Percentiles rank a stretch among this genome's conserved stretches.
These are phyloP conservation scores for Taiozyma sp. DNA, from an alignment of 1,139 yeast species.

Conservation along the genomic window DNA sequence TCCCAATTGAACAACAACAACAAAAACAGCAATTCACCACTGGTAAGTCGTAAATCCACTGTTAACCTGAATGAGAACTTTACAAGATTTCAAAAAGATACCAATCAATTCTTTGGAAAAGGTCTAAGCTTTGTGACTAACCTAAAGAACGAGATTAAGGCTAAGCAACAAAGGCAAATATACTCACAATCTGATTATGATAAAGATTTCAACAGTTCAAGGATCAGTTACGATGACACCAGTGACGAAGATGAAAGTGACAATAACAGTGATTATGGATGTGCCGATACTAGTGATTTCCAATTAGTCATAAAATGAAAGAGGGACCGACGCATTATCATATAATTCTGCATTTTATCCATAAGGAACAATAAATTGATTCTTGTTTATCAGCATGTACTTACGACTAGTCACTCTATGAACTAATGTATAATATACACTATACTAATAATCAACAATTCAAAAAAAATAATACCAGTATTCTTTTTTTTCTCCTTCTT, in stretches of 20 bases:
- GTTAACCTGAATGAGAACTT: slow-evolving; percentile 9
- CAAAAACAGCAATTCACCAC: slow-evolving; percentile 2
- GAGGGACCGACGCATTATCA: neutral
- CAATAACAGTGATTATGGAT: slow-evolving; percentile 19
- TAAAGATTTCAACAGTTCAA: neutral
- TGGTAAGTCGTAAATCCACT: slow-evolving; percentile 1
- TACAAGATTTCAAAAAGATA: slow-evolving; percentile 20
- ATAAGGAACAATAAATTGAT: too few species aligned
- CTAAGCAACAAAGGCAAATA: slow-evolving; percentile 3
- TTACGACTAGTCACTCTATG: neutral
- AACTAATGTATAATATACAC: neutral
- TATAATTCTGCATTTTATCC: neutral
- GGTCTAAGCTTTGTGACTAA: slow-evolving; percentile 18
- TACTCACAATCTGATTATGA: neutral
- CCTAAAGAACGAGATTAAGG: slow-evolving; percentile 15
- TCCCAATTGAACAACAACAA: slow-evolving; percentile 9
- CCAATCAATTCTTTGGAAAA: slow-evolving; percentile 16
- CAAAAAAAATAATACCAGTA: slow-evolving; percentile 1
- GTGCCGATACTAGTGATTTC: slow-evolving; percentile 23
- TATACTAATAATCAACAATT: neutral
- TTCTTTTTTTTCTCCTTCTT: neutral
- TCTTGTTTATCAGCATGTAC: too few species aligned
- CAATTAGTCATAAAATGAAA: slow-evolving; percentile 20
- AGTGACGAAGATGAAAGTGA: slow-evolving; percentile 11
- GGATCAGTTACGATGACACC: neutral